Conservation (phyloP, 495 filamentous ascomycete species). For the Lophium mytilinum region DNA sequence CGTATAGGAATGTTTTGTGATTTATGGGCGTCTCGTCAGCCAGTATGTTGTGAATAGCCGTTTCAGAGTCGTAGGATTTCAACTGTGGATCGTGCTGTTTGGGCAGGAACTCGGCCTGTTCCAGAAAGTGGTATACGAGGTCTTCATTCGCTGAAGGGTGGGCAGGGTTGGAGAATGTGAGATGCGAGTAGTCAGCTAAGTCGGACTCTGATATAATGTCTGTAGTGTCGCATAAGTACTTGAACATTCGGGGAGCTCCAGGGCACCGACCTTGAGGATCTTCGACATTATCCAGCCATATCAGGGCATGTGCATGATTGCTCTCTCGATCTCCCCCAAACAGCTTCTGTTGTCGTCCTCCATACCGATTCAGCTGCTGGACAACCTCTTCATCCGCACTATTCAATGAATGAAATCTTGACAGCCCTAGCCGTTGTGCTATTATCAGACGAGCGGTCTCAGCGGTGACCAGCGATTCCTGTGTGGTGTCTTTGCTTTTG, state of each 20-base stretch:
- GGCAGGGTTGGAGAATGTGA: constrained; percentile 17
- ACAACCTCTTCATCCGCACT: constrained; percentile 38
- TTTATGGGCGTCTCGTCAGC: background rate
- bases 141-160: constrained; percentile 9
- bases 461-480: constrained; percentile 28
- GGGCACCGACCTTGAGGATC: constrained; percentile 35
- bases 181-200: background rate
- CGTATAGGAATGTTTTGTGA: too few species aligned
- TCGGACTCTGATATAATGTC: background rate
- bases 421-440: constrained; percentile 47
- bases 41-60: background rate
- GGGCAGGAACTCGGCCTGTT: constrained; percentile 13
- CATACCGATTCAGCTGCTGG: constrained; percentile 43
- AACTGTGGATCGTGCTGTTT: background rate
- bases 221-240: constrained; percentile 2
- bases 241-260: background rate
- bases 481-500: background rate
- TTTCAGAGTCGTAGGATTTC: background rate
- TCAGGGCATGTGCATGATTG: constrained; percentile 30
- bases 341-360: constrained; percentile 34
- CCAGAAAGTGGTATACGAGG: constrained; percentile 13
- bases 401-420: constrained; percentile 43
- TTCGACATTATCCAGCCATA: constrained; percentile 44
- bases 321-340: constrained; percentile 32
- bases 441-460: constrained; percentile 46